phyloP scores from a whole-genome alignment of 2,329 filamentous ascomycete species.

The Arthrobotrys megalospora region DNA sequence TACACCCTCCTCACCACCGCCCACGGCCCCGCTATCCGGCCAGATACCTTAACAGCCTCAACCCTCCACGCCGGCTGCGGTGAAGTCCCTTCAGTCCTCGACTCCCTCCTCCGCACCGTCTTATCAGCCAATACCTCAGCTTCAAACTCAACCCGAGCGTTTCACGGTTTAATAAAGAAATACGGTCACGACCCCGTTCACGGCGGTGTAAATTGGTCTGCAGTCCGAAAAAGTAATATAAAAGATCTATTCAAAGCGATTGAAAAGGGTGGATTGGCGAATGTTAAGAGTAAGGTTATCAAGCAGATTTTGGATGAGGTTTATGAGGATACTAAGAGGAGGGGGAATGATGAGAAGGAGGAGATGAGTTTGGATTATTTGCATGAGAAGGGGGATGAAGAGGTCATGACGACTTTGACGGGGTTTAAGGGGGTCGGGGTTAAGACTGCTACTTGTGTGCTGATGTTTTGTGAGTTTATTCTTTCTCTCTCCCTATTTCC shows the following conservation, averaged over 20 bases:
- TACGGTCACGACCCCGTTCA: conserved; percentile 65
- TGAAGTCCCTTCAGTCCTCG: conserved; percentile 71
- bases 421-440: conserved; percentile 72
- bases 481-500: neutral
- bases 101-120: conserved; percentile 72
- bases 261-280: conserved; percentile 78
- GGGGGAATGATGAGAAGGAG: conserved; percentile 50
- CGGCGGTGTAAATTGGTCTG: conserved; percentile 82
- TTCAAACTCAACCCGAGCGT: conserved; percentile 75
- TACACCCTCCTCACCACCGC: conserved; percentile 75
- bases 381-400: conserved; percentile 68
- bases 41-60: conserved; percentile 78
- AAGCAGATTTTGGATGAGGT: conserved; percentile 81
- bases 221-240: conserved; percentile 74
- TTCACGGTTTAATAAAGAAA: conserved; percentile 75
- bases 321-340: conserved; percentile 75
- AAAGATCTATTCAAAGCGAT: conserved; percentile 79
- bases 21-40: conserved; percentile 77
- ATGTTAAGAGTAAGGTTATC: conserved; percentile 80
- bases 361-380: conserved; percentile 70
- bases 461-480: conserved; percentile 70
- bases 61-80: conserved; percentile 78
- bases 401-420: conserved; percentile 71
- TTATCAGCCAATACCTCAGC: conserved; percentile 73
- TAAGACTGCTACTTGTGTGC: conserved; percentile 73